Percentiles rank a stretch among this genome's conserved stretches.
Conservation (phyloP, 805 yeast genomes). For the Allodekkera sacchari region DNA sequence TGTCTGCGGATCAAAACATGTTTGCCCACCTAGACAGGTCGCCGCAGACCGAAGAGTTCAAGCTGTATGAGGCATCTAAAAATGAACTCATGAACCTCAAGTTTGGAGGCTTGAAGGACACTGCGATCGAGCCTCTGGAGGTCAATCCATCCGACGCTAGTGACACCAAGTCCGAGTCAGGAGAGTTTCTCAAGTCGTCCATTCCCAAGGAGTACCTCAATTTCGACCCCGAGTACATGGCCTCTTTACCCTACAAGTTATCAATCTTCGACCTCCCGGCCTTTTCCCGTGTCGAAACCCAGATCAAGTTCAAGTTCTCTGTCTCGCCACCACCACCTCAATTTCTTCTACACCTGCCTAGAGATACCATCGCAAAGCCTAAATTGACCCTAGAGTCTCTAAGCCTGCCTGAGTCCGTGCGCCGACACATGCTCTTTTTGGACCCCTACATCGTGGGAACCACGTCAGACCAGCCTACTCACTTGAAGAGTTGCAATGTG, state of each 20-base stretch:
- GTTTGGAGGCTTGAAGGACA: slow-evolving; percentile 32
- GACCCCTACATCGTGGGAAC: slow-evolving; percentile 66
- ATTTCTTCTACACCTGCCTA: slow-evolving; percentile 67
- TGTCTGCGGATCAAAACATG: too few species aligned
- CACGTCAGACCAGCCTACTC: slow-evolving; percentile 5
- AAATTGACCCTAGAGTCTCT: slow-evolving; percentile 58
- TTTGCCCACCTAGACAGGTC: too few species aligned
- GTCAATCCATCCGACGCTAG: not conserved
- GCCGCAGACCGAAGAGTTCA: slow-evolving; percentile 17
- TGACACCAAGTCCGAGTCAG: slow-evolving; percentile 8
- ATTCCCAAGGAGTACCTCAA: slow-evolving; percentile 24
- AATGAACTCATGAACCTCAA: slow-evolving; percentile 42
- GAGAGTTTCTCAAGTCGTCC: slow-evolving; percentile 13
- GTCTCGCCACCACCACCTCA: slow-evolving; percentile 75
- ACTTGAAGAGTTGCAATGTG: slow-evolving; percentile 50
- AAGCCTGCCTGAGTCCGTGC: slow-evolving; percentile 38
- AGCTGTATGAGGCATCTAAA: slow-evolving; percentile 35
- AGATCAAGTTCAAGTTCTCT: slow-evolving; percentile 65
- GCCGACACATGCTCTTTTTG: slow-evolving; percentile 50
- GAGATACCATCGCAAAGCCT: slow-evolving; percentile 82
- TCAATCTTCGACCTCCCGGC: slow-evolving; percentile 59
- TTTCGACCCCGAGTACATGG: slow-evolving; percentile 10
- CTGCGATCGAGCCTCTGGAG: not conserved
- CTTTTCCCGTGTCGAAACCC: slow-evolving; percentile 91
- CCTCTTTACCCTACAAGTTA: slow-evolving; percentile 38